phyloP scores from a whole-genome alignment of 2,329 filamentous ascomycete species.

The Stagonosporopsis vannaccii region DNA sequence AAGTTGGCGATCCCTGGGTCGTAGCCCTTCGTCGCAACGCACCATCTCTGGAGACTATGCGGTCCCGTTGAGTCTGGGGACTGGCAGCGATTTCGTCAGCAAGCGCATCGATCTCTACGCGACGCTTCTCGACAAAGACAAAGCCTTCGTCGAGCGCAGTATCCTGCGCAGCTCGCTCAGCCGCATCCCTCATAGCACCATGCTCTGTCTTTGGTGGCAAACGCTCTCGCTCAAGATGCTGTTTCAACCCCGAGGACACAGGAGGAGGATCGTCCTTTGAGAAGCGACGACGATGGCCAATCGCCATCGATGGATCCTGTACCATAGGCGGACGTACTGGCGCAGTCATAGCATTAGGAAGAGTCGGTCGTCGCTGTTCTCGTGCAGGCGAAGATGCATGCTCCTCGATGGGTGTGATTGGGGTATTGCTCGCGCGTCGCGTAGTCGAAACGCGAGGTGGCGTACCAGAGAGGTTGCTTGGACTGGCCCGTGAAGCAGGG shows the following conservation, averaged over 20 bases:
- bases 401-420: conserved; percentile 43
- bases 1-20: conserved; percentile 75
- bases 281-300: conserved; percentile 68
- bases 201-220: conserved; percentile 51
- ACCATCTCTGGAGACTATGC: conserved; percentile 61
- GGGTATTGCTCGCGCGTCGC: conserved; percentile 45
- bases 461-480: conserved; percentile 37
- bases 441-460: conserved; percentile 33
- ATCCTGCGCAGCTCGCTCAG: conserved; percentile 79
- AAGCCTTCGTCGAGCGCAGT: conserved; percentile 93
- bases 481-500: conserved; percentile 41
- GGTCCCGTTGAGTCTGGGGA: conserved; percentile 63
- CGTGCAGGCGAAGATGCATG: conserved; percentile 40
- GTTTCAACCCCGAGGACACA: conserved; percentile 57
- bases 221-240: conserved; percentile 54
- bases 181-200: conserved; percentile 54
- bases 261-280: conserved; percentile 56
- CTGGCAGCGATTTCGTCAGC: conserved; percentile 93
- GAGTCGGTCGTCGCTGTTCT: conserved; percentile 53
- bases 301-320: conserved; percentile 47
- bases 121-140: conserved; percentile 91
- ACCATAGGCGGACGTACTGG: conserved; percentile 51
- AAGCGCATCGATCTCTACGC: conserved; percentile 95
- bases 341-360: conserved; percentile 55
- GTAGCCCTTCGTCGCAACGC: conserved; percentile 78